A percentile compares a stretch with the other conserved stretches of the same genome.
Conservation (phyloP, 768 basidiomycete species). For the Tulasnella sp. region DNA sequence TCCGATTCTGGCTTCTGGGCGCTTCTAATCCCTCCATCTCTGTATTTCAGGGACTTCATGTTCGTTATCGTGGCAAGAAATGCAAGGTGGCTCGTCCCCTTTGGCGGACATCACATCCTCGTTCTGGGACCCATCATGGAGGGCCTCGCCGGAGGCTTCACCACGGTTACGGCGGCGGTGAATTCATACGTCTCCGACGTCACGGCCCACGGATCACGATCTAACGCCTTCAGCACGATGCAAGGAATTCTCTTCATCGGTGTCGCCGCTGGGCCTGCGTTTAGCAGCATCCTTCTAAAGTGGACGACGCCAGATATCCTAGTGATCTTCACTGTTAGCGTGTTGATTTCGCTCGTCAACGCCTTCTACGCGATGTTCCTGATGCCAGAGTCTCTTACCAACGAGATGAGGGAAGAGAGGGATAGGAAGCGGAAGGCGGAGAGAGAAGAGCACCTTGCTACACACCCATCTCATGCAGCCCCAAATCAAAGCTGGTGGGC, state of each 20-base stretch:
- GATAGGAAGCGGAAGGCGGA: conserved; percentile 38
- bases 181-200: conserved; percentile 66
- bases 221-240: conserved; percentile 54
- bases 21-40: conserved; percentile 16
- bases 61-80: conserved; percentile 73
- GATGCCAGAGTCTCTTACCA: conserved; percentile 49
- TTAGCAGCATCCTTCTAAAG: conserved; percentile 54
- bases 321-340: conserved; percentile 53
- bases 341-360: conserved; percentile 46
- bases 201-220: conserved; percentile 70
- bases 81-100: conserved; percentile 47
- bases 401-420: conserved; percentile 37
- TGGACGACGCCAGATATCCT: conserved; percentile 45
- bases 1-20: conserved; percentile 34
- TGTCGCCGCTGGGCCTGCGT: conserved; percentile 71
- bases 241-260: conserved; percentile 73
- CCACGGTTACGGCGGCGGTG: conserved; percentile 49
- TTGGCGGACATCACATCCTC: conserved; percentile 62
- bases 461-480: not conserved
- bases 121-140: conserved; percentile 75
- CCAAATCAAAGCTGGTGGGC: conserved; percentile 25
- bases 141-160: conserved; percentile 74
- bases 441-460: conserved; percentile 32
- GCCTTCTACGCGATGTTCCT: conserved; percentile 59
- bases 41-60: conserved; percentile 58